Evolutionary conservation across 78 protist genomes (phyloP), one percentile per base, ranked within the genome.

Genomic region (Ministeria vibrans): DNA sequence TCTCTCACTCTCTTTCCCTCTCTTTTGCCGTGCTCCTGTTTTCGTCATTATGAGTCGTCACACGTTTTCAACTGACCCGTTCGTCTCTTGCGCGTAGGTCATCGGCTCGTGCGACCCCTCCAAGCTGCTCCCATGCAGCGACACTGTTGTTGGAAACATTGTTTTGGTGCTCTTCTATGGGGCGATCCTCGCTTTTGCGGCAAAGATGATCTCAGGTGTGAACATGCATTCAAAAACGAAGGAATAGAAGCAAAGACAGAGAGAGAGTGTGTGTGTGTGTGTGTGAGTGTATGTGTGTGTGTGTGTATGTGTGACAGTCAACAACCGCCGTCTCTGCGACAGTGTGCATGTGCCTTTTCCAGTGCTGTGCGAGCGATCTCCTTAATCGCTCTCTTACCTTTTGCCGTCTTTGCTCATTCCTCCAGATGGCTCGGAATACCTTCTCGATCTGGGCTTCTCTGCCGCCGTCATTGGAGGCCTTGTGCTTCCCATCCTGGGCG

Each of bases 401-500:
- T 7, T 46, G 55, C 55, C 55, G 55, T 46, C 55, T 18, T 13
- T 7, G 55, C 55, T 7, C 55, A 46, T 46, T 46, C 55, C 55
- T 18, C 55, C 13, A 46, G 55, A 46, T 46, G 55, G 55, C 55
- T 7, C 55, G 55, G 55, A 46, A 13, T 18, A 18, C 28, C 55
- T 46, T 13, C 55, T 46, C 55, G 55, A 46, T 46, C 55, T 46
- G 28, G 55, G 13, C 55, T 13, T 46, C 55, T 46, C 55, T 46
- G 28, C 55, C 13, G 55, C 55, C 28, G 28, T 46, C 28, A 46
- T 46, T 13, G 55, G 55, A 7, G 55, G 55, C 55, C 7, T 92
- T 0, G 78, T 92, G 20, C 84, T 92, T 3, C 96, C 96, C 72
- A 32, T 92, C 32, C 41, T 92, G 1, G 93, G 95, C 0, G 96